A percentile compares a stretch with the other conserved stretches of the same genome.
Evolutionary conservation across 257 asterid species (phyloP).

Genomic region (Fraxinus quadrangulata): DNA sequence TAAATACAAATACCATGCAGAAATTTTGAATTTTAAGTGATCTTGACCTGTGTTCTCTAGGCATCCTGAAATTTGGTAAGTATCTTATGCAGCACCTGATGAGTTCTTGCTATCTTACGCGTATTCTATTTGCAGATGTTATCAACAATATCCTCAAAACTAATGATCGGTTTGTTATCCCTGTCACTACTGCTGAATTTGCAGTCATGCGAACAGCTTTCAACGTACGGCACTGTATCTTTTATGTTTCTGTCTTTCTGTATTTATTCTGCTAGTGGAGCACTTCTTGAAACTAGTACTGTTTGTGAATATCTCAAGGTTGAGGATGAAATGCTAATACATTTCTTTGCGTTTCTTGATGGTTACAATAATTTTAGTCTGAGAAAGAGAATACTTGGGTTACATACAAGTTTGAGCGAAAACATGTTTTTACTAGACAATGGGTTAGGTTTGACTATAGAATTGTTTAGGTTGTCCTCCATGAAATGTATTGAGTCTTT

Average conservation of each 20-base stretch:
- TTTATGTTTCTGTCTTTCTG: not conserved
- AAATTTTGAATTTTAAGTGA: not conserved
- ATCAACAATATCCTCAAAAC: slow-evolving; percentile 65
- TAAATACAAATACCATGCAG: not conserved
- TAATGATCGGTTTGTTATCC: slow-evolving; percentile 74
- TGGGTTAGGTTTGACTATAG: not conserved
- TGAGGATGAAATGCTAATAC: slow-evolving; percentile 5
- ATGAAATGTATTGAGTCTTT: not conserved
- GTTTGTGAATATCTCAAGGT: not conserved
- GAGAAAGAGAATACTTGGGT: not conserved
- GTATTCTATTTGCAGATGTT: slow-evolving; percentile 59
- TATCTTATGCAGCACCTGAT: not conserved
- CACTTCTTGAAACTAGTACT: not conserved
- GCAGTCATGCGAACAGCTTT: slow-evolving; percentile 86
- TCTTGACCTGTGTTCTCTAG: slow-evolving; percentile 3
- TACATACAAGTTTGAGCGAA: not conserved
- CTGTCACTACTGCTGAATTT: slow-evolving; percentile 92
- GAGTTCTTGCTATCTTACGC: not conserved
- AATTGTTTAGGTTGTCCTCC: slow-evolving; percentile 1
- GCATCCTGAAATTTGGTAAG: not conserved
- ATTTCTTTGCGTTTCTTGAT: not conserved
- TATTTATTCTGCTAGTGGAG: slow-evolving; percentile 6
- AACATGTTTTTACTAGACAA: not conserved
- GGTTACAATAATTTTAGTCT: not conserved
- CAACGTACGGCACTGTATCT: slow-evolving; percentile 50